phyloP scores from a whole-genome alignment of 208 protist species.

The Endotrypanum monterogeii region DNA sequence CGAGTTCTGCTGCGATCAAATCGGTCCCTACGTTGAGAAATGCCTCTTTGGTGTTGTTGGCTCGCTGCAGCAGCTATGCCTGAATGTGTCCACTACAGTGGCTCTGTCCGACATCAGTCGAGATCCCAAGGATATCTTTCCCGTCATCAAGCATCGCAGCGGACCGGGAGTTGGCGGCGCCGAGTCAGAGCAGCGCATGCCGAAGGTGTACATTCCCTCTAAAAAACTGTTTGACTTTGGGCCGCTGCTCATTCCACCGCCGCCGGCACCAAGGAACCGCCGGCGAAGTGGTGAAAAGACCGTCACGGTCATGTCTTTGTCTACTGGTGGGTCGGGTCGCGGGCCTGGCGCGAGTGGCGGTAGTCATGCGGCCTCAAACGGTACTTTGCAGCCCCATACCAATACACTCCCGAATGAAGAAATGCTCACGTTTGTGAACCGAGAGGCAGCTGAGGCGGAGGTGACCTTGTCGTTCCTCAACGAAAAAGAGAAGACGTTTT shows the following conservation, averaged over 20 bases:
- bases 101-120: slow-evolving; percentile 87
- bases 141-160: slow-evolving; percentile 39
- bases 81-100: slow-evolving; percentile 50
- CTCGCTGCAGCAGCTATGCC: slow-evolving; percentile 55
- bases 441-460: slow-evolving; percentile 70
- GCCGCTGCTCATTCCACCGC: slow-evolving; percentile 85
- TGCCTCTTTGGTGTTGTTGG: slow-evolving; percentile 88
- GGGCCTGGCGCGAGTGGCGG: neutral
- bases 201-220: slow-evolving; percentile 70
- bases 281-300: slow-evolving; percentile 36
- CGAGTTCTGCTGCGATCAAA: slow-evolving; percentile 79
- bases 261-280: slow-evolving; percentile 27
- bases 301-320: slow-evolving; percentile 2
- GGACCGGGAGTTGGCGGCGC: slow-evolving; percentile 2
- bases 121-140: slow-evolving; percentile 89
- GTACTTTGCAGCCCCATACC: neutral
- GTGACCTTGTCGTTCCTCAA: slow-evolving; percentile 77
- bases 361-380: neutral
- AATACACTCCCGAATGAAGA: slow-evolving; percentile 37
- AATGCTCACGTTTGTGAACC: slow-evolving; percentile 92
- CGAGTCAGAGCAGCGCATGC: slow-evolving; percentile 10
- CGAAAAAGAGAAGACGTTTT: slow-evolving; percentile 88
- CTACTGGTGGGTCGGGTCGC: neutral
- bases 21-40: slow-evolving; percentile 32
- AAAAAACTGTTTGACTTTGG: slow-evolving; percentile 94